Base-by-base conservation (phyloP, 2,329 filamentous ascomycete genomes). In the Penicillium sp. region DNA sequence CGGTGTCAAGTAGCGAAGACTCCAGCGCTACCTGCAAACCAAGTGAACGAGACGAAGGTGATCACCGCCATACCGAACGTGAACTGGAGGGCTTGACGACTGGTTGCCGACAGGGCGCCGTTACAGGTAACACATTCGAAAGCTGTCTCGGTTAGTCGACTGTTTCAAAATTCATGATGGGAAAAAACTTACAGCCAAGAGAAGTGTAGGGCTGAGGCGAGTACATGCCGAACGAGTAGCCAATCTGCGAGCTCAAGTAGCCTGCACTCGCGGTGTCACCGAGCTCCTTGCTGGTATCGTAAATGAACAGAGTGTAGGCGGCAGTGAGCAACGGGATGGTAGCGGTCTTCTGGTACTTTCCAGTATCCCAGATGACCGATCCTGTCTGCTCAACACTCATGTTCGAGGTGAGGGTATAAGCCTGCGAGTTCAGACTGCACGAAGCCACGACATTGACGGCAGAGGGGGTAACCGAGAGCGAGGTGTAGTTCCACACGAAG, bases 401-500 rank as follows among this genome's bases (percentile, higher is more conserved):
- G 72, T 88, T 88, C 55, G 76, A 68, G 14, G 83, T 77, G 55
- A 89, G 79, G 18, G 86, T 88, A 68, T 88, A 88, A 36, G 79
- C 83, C 44, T 78, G 77, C 54, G 79, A 75, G 71, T 87, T 87
- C 55, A 77, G 69, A 34, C 78, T 79, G 77, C 85, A 87, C 10
- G 80, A 81, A 1, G 86, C 86, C 42, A 87, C 72, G 36, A 88
- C 79, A 61, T 88, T 84, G 62, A 89, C 75, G 42, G 78, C 79
- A 1, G 78, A 77, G 0, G 86, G 86, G 0, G 82, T 84, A 16
- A 82, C 76, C 18, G 77, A 79, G 22, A 88, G 74, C 10, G 83
- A 86, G 13, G 86, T 89, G 72, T 87, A 88, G 71, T 89, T 88
- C 86, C 86, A 89, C 18, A 77, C 81, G 61, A 88, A 86, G 0